Conservation (phyloP, 805 yeast species). For the Cyberlindnera xishuangbannaensis region DNA sequence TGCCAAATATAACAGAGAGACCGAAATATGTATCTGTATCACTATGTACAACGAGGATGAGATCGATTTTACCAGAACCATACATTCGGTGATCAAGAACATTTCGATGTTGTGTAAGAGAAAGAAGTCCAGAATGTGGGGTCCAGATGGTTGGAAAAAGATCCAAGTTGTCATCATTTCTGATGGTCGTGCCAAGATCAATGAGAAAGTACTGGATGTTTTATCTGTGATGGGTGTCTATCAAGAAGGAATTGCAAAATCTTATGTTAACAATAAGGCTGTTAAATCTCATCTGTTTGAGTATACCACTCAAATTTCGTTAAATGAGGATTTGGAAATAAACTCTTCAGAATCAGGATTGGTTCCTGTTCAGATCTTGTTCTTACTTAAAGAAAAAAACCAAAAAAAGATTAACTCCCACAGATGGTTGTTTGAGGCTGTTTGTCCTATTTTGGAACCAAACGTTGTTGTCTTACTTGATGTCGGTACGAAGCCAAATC, state of each 20-base stretch:
- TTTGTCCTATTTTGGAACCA: conserved; percentile 89
- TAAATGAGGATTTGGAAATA: conserved; percentile 83
- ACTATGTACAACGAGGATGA: conserved; percentile 99
- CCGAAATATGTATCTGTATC: conserved; percentile 85
- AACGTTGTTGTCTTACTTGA: conserved; percentile 84
- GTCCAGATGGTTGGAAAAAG: conserved; percentile 94
- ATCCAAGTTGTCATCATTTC: conserved; percentile 87
- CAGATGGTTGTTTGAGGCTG: conserved; percentile 94
- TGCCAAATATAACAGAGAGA: conserved; percentile 81
- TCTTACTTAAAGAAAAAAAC: conserved; percentile 89
- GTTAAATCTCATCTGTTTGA: conserved; percentile 95
- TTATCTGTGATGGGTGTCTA: conserved; percentile 94
- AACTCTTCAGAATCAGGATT: conserved; percentile 86
- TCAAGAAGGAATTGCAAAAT: conserved; percentile 96
- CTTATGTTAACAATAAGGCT: conserved; percentile 83
- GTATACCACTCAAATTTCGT: conserved; percentile 90
- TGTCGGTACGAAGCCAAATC: conserved; percentile 97
- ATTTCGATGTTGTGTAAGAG: conserved; percentile 83
- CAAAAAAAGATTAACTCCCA: conserved; percentile 95
- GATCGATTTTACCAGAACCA: conserved; percentile 79
- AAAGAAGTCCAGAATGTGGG: conserved; percentile 84
- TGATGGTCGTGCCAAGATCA: conserved; percentile 90
- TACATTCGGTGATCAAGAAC: conserved; percentile 92
- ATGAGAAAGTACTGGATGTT: conserved; percentile 78
- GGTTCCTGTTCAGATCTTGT: conserved; percentile 90